Evolutionary conservation across 305 asterid genomes (phyloP).

Genomic region (Rubia tinctorum): DNA sequence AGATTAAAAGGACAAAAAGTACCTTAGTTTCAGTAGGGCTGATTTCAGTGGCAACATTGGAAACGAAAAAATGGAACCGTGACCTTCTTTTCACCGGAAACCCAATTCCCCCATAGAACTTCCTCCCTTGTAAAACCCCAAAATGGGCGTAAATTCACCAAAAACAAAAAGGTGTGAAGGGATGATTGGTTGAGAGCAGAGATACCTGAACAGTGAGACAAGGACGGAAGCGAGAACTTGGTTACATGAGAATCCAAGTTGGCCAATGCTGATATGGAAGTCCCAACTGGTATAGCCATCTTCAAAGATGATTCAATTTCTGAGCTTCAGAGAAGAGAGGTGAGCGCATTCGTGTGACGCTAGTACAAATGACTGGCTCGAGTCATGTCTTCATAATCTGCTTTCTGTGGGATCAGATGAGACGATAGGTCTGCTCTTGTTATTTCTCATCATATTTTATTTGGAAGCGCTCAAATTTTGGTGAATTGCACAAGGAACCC

Average conservation of each 20-base stretch:
- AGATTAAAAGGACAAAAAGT: background rate
- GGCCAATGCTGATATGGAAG: constrained; percentile 39
- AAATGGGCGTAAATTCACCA: background rate
- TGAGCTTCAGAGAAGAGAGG: background rate
- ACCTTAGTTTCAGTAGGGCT: constrained; percentile 68
- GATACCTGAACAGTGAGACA: constrained; percentile 44
- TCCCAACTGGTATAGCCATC: constrained; percentile 57
- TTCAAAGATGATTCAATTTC: background rate
- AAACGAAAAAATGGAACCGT: constrained; percentile 47
- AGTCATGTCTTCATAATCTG: constrained; percentile 1
- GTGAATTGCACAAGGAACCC: background rate
- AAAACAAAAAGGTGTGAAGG: background rate
- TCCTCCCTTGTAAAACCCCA: constrained; percentile 42
- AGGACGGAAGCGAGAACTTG: constrained; percentile 29
- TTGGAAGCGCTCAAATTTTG: background rate
- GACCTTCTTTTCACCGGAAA: constrained; percentile 47
- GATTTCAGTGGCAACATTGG: constrained; percentile 68
- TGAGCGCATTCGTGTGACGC: constrained; percentile 17
- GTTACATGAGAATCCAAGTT: constrained; percentile 34
- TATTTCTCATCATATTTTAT: constrained; percentile 4
- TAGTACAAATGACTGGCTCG: constrained; percentile 17
- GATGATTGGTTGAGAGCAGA: background rate
- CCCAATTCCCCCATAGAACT: constrained; percentile 50
- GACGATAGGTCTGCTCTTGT: constrained; percentile 51
- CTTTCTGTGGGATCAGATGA: constrained; percentile 40